phyloP scores from a whole-genome alignment of 1,284 basidiomycete species.

The Cryptococcus amylolentus region DNA sequence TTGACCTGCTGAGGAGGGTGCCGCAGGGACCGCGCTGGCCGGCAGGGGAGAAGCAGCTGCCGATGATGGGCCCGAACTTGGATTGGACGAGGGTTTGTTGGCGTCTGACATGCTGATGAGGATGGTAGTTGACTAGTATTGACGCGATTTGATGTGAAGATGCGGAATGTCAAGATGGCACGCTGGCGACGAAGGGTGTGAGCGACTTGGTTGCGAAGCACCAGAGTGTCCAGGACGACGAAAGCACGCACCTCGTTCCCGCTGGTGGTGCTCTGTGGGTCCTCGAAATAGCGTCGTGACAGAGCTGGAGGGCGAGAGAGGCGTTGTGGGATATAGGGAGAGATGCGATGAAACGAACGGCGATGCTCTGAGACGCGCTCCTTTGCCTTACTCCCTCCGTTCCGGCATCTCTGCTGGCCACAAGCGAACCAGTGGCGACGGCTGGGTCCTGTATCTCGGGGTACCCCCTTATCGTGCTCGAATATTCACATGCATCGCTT shows the following conservation, averaged over 20 bases:
- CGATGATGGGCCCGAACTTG: background rate
- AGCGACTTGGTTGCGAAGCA: background rate
- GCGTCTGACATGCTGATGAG: background rate
- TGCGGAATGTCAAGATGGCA: background rate
- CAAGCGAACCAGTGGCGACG: too few species aligned
- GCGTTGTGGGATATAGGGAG: too few species aligned
- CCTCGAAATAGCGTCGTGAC: too few species aligned
- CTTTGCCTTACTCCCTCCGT: too few species aligned
- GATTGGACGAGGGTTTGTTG: background rate
- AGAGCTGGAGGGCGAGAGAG: too few species aligned
- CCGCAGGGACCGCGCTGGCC: background rate
- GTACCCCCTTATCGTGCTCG: too few species aligned
- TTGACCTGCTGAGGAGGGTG: background rate
- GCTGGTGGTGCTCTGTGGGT: background rate
- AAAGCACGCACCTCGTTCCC: background rate
- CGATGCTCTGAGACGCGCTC: background rate
- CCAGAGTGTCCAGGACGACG: background rate
- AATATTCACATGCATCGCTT: too few species aligned
- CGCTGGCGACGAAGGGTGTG: background rate
- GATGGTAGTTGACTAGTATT: too few species aligned
- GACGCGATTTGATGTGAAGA: too few species aligned
- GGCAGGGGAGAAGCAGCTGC: conserved; percentile 7
- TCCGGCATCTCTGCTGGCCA: too few species aligned
- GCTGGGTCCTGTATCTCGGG: too few species aligned
- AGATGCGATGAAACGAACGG: background rate